phyloP scores from a whole-genome alignment of 2,329 filamentous ascomycete species.

The Teratosphaeria nubilosa region DNA sequence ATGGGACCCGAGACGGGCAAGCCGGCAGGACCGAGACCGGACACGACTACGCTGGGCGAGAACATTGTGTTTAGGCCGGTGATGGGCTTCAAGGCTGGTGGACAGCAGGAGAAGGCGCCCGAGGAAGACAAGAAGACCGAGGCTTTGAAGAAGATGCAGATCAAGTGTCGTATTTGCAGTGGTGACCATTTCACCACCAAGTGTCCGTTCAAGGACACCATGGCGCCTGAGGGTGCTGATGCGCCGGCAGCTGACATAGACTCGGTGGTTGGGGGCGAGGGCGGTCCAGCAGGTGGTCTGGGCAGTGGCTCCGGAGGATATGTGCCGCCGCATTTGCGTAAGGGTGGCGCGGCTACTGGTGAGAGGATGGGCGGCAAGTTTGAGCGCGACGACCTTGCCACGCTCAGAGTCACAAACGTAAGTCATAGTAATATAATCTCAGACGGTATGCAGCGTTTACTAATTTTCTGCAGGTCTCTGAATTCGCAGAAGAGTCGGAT shows the following conservation, averaged over 20 bases:
- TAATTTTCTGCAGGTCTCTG: slow-evolving; percentile 59
- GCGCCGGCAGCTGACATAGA: slow-evolving; percentile 33
- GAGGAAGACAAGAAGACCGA: slow-evolving; percentile 61
- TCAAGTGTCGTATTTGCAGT: slow-evolving; percentile 98
- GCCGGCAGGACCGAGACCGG: slow-evolving; percentile 65
- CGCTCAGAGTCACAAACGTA: slow-evolving; percentile 94
- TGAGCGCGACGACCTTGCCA: slow-evolving; percentile 93
- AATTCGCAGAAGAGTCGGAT: slow-evolving; percentile 93
- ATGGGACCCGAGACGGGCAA: slow-evolving; percentile 88
- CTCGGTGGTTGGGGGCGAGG: slow-evolving; percentile 36
- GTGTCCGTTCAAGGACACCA: slow-evolving; percentile 99
- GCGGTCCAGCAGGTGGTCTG: slow-evolving; percentile 38
- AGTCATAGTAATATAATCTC: slow-evolving; percentile 32
- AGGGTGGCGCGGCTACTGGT: slow-evolving; percentile 49
- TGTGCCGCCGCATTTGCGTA: slow-evolving; percentile 78
- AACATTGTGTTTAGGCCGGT: slow-evolving; percentile 95
- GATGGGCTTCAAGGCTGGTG: slow-evolving; percentile 86
- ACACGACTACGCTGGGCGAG: slow-evolving; percentile 89
- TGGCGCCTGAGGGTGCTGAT: slow-evolving; percentile 63
- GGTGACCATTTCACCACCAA: slow-evolving; percentile 98
- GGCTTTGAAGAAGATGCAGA: slow-evolving; percentile 91
- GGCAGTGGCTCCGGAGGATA: slow-evolving; percentile 70
- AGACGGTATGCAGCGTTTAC: slow-evolving; percentile 4
- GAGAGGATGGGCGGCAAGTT: slow-evolving; percentile 91
- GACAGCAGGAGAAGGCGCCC: slow-evolving; percentile 62